A percentile compares a stretch with the other conserved stretches of the same genome.
phyloP scores from a whole-genome alignment of 1,284 basidiomycete genomes.

The Fomitiporia mediterranea region DNA sequence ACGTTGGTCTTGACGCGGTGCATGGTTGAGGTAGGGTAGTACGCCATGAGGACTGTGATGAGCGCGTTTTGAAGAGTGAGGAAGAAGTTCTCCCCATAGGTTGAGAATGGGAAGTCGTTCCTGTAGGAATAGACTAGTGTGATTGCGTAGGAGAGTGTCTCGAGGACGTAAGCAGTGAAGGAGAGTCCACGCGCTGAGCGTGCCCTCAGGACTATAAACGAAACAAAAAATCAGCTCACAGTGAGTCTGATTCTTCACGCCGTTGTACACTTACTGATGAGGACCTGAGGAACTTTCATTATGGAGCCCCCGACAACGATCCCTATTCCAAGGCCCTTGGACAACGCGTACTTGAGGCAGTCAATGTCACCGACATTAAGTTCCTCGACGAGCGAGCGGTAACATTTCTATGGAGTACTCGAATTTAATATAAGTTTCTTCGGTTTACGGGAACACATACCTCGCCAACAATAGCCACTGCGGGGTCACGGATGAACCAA shows the following conservation, averaged over 20 bases:
- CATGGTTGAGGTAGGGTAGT: conserved; percentile 40
- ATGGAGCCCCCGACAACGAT: conserved; percentile 93
- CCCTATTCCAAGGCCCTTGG: conserved; percentile 88
- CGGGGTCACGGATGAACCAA: conserved; percentile 76
- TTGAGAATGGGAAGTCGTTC: conserved; percentile 86
- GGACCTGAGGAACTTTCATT: conserved; percentile 91
- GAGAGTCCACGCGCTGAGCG: conserved; percentile 82
- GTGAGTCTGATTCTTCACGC: background rate
- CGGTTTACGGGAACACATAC: conserved; percentile 37
- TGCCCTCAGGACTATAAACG: conserved; percentile 49
- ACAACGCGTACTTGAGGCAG: conserved; percentile 89
- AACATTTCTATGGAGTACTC: conserved; percentile 67
- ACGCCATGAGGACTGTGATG: conserved; percentile 79
- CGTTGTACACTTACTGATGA: conserved; percentile 53
- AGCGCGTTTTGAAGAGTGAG: conserved; percentile 79
- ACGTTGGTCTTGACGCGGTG: conserved; percentile 28
- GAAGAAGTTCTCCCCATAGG: conserved; percentile 93
- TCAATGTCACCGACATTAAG: conserved; percentile 77
- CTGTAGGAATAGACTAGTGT: conserved; percentile 83
- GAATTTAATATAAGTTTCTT: background rate
- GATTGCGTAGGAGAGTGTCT: conserved; percentile 84
- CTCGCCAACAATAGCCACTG: conserved; percentile 78
- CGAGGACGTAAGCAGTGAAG: conserved; percentile 74
- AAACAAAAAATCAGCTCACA: background rate
- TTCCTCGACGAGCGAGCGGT: conserved; percentile 85